Base-by-base conservation (phyloP, 1,139 yeast species). In the Nadsonia commutata region DNA sequence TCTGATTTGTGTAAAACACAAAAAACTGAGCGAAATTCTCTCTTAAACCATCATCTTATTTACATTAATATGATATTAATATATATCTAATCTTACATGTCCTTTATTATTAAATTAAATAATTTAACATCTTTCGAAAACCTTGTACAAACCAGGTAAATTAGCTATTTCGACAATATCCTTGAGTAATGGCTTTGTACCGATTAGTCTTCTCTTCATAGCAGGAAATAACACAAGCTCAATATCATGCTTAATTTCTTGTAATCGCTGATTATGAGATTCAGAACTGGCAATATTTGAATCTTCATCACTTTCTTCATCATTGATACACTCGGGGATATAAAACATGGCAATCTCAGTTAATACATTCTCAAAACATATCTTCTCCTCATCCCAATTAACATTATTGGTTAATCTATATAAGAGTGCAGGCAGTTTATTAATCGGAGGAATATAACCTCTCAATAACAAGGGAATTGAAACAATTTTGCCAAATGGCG, bases 91-190 rank as follows among this genome's bases (percentile, higher is more conserved):
- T n/a, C n/a, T n/a, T n/a, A n/a, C n/a, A n/a, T n/a, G n/a, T n/a
- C n/a, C n/a, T n/a, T n/a, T n/a, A n/a, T n/a, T n/a, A n/a, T n/a
- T n/a, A n/a, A n/a, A n/a, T n/a, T n/a, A n/a, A n/a, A n/a, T 18
- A 3, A 2, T 18, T 56, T 51, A 86, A 57, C 98, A 90, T 56
- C 98, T 69, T 63, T 90, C 99, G 66, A 90, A 90, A 3, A 93
- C 94, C 54, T 71, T 75, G 61, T 93, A 93, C 44, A 93, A 64
- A 0, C 95, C 95, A 1, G 97, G 97, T 37, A 93, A 64, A 56
- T 81, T 88, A 0, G 98, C 97, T 38, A 93, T 76, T 58, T 90
- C 95, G 2, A 83, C 72, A 4, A 86, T 75, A 47, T 76, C 79
- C 18, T 67, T 57, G 2, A 62, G 51, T 27, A 86, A 53, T 3